A percentile compares a stretch with the other conserved stretches of the same genome.
Conservation (phyloP, 2,329 filamentous ascomycete genomes). For the Aureobasidium sp. region DNA sequence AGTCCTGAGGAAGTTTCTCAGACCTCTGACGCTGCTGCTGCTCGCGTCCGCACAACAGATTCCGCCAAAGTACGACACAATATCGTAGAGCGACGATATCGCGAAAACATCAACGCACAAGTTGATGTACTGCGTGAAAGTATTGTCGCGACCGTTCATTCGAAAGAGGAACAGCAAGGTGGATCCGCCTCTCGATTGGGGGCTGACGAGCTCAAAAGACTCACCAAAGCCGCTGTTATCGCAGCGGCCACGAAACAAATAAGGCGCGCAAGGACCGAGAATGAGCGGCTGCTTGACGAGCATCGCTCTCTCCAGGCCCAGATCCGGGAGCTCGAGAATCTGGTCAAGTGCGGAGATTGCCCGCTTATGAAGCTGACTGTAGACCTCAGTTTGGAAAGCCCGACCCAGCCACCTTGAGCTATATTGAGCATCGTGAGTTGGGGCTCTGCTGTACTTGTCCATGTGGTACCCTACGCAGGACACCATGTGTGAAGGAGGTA, state of each 20-base stretch:
- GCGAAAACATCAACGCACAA: slow-evolving; percentile 41
- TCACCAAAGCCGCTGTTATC: slow-evolving; percentile 40
- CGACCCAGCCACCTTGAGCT: slow-evolving; percentile 5
- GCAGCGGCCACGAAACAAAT: slow-evolving; percentile 41
- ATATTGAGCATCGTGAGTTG: background rate
- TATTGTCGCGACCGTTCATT: slow-evolving; percentile 23
- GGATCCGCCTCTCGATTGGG: slow-evolving; percentile 26
- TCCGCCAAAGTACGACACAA: slow-evolving; percentile 29
- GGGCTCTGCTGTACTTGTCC: background rate
- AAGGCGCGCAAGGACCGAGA: slow-evolving; percentile 39
- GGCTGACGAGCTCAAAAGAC: slow-evolving; percentile 29
- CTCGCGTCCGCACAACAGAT: slow-evolving; percentile 10
- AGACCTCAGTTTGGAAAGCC: slow-evolving; percentile 28
- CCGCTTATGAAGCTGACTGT: slow-evolving; percentile 38
- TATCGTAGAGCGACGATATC: slow-evolving; percentile 42
- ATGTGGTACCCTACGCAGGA: background rate
- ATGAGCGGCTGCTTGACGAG: slow-evolving; percentile 33
- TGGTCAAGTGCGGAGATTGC: slow-evolving; percentile 43
- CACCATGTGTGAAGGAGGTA: background rate
- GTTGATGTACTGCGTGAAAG: slow-evolving; percentile 35
- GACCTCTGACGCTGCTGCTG: background rate
- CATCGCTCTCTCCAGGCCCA: slow-evolving; percentile 33
- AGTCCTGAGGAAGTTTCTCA: background rate
- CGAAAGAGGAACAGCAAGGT: slow-evolving; percentile 38
- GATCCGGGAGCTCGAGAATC: slow-evolving; percentile 37